Base-by-base conservation (phyloP, 2,329 filamentous ascomycete species). In the Alternaria atra region DNA sequence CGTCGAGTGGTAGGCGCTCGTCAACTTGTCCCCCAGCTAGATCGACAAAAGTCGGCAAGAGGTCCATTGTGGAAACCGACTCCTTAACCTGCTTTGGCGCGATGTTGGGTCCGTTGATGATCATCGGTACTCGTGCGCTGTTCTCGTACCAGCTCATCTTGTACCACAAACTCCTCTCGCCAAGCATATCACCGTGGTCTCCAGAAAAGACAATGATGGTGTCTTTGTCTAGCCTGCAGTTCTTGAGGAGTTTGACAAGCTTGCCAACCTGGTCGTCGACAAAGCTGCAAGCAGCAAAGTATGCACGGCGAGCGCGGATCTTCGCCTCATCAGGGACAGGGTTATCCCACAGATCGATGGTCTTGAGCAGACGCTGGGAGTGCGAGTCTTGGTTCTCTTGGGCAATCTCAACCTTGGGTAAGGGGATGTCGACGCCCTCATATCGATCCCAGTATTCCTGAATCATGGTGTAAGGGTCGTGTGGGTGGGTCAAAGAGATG, bases 71-170 rank as follows among this genome's bases (percentile, higher is more conserved):
- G 10, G 93, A 97, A 12, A 97, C 94, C 66, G 94, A 96, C 78
- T 94, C 85, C 17, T 86, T 85, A 29, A 97, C 91, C 34, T 89
- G 90, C 81, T 89, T 92, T 32, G 93, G 89, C 13, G 84, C 77
- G 79, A 94, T 97, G 63, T 85, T 86, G 71, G 89, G 94, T 72
- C 94, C 89, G 79, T 93, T 90, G 76, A 97, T 86, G 66, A 97
- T 84, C 76, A 97, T 89, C 1, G 94, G 94, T 23, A 97, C 94
- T 29, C 94, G 90, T 46, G 93, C 92, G 12, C 93, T 97, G 40
- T 90, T 90, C 84, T 97, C 94, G 73, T 93, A 97, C 86, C 95
- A 97, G 75, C 89, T 93, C 94, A 97, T 97, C 85, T 97, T 97
- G 84, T 97, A 94, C 94, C 94, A 97, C 47, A 97, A 83, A 6